Evolutionary conservation across 2,329 filamentous ascomycete species (phyloP), one percentile per base, ranked within the genome.

Genomic region (Ambrosiella beaveri): DNA sequence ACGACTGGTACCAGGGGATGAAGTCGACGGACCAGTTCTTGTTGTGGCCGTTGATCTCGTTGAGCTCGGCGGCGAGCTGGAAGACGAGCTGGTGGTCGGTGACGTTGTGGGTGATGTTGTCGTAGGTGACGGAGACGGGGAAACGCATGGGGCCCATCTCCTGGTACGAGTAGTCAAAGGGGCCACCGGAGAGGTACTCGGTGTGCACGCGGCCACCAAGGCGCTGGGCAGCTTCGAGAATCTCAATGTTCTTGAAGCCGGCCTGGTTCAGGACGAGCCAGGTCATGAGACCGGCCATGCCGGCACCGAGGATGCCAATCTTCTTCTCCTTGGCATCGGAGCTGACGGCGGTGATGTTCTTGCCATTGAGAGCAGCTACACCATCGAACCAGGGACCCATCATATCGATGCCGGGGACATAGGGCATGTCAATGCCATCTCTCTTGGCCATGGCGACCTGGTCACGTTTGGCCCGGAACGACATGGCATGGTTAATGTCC

Each of bases 141-240:
- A 85, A 80, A 1, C 81, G 71, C 80, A 85, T 84, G 0, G 80
- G 79, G 0, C 82, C 82, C 78, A 75, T 75, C 65, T 84, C 82
- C 63, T 84, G 80, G 65, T 85, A 85, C 17, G 81, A 80, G 64
- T 85, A 84, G 61, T 84, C 73, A 17, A 76, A 75, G 0, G 79
- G 78, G 0, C 72, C 77, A n/a, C 75, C 77, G 2, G 75, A 74
- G 1, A 85, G 73, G 57, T 85, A 85, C 57, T 74, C 74, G 1
- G 82, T 85, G 59, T 79, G 78, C 0, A 85, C 75, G 17, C 82
- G 76, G 2, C 82, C 81, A 13, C 82, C 82, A 12, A 85, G 73
- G 7, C 82, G 73, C 44, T 78, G 67, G 5, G 74, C 75, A 0
- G 79, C 77, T 65, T 86, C 82, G 15, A 81, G 71, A 58, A 85